phyloP scores from a whole-genome alignment of 306 rosid species.

The Ammopiptanthus mongolicus region DNA sequence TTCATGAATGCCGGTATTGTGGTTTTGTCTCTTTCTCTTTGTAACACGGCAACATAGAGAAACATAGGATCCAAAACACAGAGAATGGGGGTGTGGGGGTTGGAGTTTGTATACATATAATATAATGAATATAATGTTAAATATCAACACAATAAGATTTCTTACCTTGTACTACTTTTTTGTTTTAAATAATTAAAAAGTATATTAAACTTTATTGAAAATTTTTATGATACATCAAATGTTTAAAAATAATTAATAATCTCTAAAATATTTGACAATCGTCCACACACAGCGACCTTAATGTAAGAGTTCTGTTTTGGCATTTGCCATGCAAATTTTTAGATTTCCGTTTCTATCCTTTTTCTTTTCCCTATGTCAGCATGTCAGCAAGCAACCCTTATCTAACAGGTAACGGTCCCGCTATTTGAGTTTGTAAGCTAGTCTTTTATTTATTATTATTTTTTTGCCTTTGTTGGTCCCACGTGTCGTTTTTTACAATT shows the following conservation, averaged over 20 bases:
- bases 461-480: not conserved
- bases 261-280: conserved; percentile 20
- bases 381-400: too few species aligned
- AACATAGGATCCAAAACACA: not conserved
- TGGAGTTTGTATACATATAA: not conserved
- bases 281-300: conserved; percentile 34
- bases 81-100: not conserved
- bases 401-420: not conserved
- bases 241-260: too few species aligned
- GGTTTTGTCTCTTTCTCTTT: not conserved
- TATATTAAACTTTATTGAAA: too few species aligned
- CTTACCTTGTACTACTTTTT: too few species aligned
- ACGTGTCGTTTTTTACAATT: not conserved
- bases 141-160: too few species aligned
- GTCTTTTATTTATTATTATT: not conserved
- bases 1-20: not conserved
- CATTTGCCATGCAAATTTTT: conserved; percentile 55
- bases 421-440: not conserved
- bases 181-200: too few species aligned
- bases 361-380: not conserved
- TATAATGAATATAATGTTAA: not conserved
- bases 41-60: not conserved
- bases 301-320: conserved; percentile 13
- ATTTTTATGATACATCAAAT: too few species aligned
- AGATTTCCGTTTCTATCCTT: conserved; percentile 40